Evolutionary conservation across 257 asterid genomes (phyloP).

Genomic region (Forsythia viridissima): DNA sequence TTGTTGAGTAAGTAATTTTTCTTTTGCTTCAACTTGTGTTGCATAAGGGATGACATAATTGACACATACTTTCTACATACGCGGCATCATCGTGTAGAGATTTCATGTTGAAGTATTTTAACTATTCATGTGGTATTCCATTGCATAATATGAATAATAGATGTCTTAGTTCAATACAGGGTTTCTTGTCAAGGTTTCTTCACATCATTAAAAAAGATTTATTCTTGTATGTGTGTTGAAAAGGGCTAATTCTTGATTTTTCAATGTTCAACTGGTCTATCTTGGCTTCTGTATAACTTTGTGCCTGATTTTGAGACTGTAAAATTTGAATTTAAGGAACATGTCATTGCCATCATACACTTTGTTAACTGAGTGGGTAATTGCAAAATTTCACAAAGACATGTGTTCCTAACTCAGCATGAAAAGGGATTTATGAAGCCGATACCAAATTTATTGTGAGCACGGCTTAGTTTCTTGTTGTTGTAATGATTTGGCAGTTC

Average conservation of each 20-base stretch:
- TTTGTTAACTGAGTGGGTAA: conserved; percentile 1
- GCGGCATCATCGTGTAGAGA: too few relatives aligned
- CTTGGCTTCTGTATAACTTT: conserved; percentile 4
- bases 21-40: too few relatives aligned
- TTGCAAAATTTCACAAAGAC: neutral
- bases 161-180: conserved; percentile 12
- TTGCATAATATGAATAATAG: conserved; percentile 3
- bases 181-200: neutral
- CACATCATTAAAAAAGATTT: neutral
- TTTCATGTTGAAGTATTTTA: neutral
- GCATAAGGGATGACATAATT: too few relatives aligned
- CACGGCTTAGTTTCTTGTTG: neutral
- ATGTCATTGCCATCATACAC: neutral
- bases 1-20: too few relatives aligned
- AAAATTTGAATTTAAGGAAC: neutral
- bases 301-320: conserved; percentile 1
- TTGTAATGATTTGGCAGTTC: conserved; percentile 6
- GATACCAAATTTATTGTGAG: neutral
- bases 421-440: neutral
- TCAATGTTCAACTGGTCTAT: conserved; percentile 8
- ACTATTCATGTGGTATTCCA: conserved; percentile 8
- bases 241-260: neutral
- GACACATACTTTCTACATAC: too few relatives aligned
- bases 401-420: neutral
- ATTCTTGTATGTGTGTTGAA: neutral